Evolutionary conservation across 2,329 filamentous ascomycete genomes (phyloP), one percentile per base, ranked within the genome.

Genomic region (Rhynchosporium secalis): DNA sequence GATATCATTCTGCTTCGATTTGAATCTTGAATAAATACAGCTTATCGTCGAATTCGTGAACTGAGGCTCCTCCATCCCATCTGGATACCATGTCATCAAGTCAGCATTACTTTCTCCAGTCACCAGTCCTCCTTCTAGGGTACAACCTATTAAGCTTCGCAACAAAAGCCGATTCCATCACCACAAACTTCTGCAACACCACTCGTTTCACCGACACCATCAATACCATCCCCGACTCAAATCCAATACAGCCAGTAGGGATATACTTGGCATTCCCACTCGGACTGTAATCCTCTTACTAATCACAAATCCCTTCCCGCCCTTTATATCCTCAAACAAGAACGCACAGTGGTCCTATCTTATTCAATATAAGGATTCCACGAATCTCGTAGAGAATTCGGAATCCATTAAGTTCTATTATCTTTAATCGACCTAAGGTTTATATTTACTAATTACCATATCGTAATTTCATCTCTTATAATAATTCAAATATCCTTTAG

Each of bases 111-210:
- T 71, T 40, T 80, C 72, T 0, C 81, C 83, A 3, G 81, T 80
- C 2, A 82, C 70, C 67, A 81, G 64, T 46, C 77, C 74, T 13
- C 83, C 80, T 81, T 31, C 71, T 69, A 36, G 81, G 75, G 63
- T 82, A 79, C 10, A 86, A 68, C 0, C 83, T 83, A 68, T 86
- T 86, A 40, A 86, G 74, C 72, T 83, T 84, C 2, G 83, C 83
- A 0, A 82, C 78, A 64, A 84, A 84, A 1, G 82, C 81, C 20
- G 76, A 76, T 0, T 81, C 83, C 8, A 85, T 75, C 65, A 83
- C 79, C 12, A 86, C 83, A 62, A 85, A 83, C 63, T 78, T 80
- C 28, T 76, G 77, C 3, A 81, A 66, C 2, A 77, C 68, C 8
- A 85, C 74, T 20, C 78, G 73, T 33, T 70, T 69, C 15, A 65